Base-by-base conservation (phyloP, 768 basidiomycete species). In the Psilocybe tampanensis region DNA sequence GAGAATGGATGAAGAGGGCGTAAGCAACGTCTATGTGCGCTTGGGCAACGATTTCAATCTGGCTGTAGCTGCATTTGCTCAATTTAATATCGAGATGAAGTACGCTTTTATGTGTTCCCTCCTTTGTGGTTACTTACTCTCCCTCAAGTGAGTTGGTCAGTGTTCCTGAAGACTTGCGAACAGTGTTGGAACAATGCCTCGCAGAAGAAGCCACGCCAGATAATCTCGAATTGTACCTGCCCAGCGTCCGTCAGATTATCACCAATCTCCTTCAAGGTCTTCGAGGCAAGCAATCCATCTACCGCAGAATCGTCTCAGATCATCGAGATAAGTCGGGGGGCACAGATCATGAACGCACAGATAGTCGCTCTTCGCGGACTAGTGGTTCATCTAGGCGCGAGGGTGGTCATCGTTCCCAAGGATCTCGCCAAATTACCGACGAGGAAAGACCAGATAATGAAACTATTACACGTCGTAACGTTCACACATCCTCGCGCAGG, bases 31-130 rank as follows among this genome's bases (percentile, higher is more conserved):
- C 52, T 99, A 99, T 72, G 97, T 99, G 52, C 85, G 87, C 53
- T 80, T 99, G 21, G 97, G 97, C 21, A 98, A 98, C 72, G 95
- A 97, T 69, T 98, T 99, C 79, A 98, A 98, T 68, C 84, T 86
- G 15, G 95, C 95, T 9, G 92, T 95, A 36, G 84, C 89, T 52
- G 94, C 95, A 1, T 99, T 99, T 69, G 82, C 83, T 2, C 77
- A 82, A 12, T 94, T 88, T 62, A 86, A 88, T 59, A 95, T 99
- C 56, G 86, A 90, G 59, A 98, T 98, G 90, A 78, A 81, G 96
- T 98, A 72, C 71, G 93, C 83, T 32, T 42, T 44, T 60, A 61
- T 23, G 44, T 52, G 43, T 34, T 53, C 48, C 26, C 17, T 21
- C 26, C 23, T 45, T 44, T n/a, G 44, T 29, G 33, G 15, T 48